Base-by-base conservation (phyloP, 108 stramenopile species). In the Stephanodiscus minutulus region DNA sequence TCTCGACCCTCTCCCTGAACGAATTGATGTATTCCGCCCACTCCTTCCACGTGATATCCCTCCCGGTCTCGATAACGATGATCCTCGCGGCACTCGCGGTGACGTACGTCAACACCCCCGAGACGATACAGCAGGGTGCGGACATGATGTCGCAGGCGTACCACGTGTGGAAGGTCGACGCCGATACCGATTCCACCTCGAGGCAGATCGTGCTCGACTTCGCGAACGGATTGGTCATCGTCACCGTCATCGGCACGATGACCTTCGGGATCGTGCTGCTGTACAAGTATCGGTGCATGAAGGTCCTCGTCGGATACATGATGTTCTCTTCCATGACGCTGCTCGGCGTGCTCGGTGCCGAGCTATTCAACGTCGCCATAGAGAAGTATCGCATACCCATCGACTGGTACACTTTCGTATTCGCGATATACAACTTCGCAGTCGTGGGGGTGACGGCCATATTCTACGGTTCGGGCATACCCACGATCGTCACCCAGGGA, bases 211-310 rank as follows among this genome's bases (percentile, higher is more conserved):
- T 73, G 25, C 58, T 92, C 57, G 90, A 91, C 59, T 73, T 97
- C 43, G 81, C 94, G 48, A 98, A 98, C 91, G 94, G 95, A 13
- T 72, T 98, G 21, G 88, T 95, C 25, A 96, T 98, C 57, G 95
- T 98, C 13, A 69, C 82, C 8, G 88, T 85, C 10, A 93, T 98
- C 53, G 84, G 91, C 11, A 69, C 74, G 21, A 95, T 93, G 81
- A 98, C 98, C 10, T 96, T 97, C 66, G 87, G 92, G 12, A 95
- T 98, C 60, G 98, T 97, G 5, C 63, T 93, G 5, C 68, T 96
- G 35, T 97, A 97, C 87, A 87, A 89, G 69, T 91, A 88, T 66
- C 72, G 89, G 28, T 97, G 91, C 70, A 96, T 96, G 92, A 91
- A 86, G 31, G 56, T 57, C 0, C 15, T 57, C 4, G 25, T 57